Evolutionary conservation across 2,329 filamentous ascomycete species (phyloP), one percentile per base, ranked within the genome.

Genomic region (Fusarium globosum): DNA sequence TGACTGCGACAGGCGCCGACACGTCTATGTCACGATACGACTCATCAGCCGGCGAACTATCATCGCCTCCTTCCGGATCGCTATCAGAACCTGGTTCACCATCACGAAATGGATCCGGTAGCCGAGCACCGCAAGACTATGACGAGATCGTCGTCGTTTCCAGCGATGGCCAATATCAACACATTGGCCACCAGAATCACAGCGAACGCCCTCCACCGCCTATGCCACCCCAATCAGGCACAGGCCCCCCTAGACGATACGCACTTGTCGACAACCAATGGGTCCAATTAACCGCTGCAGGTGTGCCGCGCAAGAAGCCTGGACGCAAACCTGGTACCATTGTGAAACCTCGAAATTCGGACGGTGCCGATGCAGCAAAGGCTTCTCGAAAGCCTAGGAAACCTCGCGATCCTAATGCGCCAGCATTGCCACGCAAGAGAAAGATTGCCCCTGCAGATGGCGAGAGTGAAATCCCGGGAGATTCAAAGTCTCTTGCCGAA

Each of bases 281-380:
- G 74, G 85, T 87, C 35, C 85, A 84, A 69, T 81, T 90, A 59
- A 90, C 88, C 0, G 88, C 88, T 33, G 88, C 88, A 58, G 89
- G 89, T 16, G 78, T 89, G 12, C 88, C 89, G 1, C 83, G 89
- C 9, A 91, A 91, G 82, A 92, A 92, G 82, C 89, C 90, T 26
- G 90, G 89, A 28, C 87, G 90, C 56, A 92, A 92, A 78, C 89
- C 90, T 77, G 92, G 87, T 78, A 88, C 84, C 68, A 86, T 82
- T 61, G 80, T 86, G 55, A 88, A 87, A 76, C 80, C 82, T 65
- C 85, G 84, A 79, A 78, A 78, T 61, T 79, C 81, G 58, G 81
- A 83, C 66, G 83, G 82, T 53, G 81, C 81, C 59, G 81, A 83
- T 23, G 65, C 63, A 23, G 39, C 84, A 74, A 89, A 89, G 79